phyloP scores from a whole-genome alignment of 495 filamentous ascomycete genomes.

The Aspergillus carlsbadensis region DNA sequence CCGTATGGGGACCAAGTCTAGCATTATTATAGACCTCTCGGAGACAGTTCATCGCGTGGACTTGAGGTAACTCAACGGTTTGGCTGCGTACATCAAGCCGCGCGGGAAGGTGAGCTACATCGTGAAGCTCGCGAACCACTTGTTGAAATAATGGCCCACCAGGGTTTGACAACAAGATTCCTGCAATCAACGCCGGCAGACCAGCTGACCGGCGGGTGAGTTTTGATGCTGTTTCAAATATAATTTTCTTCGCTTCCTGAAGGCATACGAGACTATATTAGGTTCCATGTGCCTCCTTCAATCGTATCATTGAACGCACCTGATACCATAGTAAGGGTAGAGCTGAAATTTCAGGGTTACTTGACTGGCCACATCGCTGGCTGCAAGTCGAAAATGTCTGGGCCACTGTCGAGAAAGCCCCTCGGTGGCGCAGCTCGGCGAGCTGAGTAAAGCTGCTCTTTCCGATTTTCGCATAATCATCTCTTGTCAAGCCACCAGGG shows the following conservation, averaged over 20 bases:
- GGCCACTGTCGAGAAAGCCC: conserved; percentile 91
- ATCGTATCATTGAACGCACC: conserved; percentile 37
- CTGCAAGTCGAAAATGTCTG: conserved; percentile 83
- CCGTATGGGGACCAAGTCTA: conserved; percentile 60
- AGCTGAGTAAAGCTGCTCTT: conserved; percentile 76
- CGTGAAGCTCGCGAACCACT: conserved; percentile 52
- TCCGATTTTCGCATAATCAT: conserved; percentile 57
- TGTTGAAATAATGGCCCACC: conserved; percentile 45
- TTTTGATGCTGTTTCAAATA: conserved; percentile 70
- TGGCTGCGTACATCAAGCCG: conserved; percentile 39
- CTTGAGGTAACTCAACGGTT: conserved; percentile 74
- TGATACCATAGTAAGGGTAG: conserved; percentile 60
- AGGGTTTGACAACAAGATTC: conserved; percentile 56
- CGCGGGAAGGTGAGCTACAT: conserved; percentile 57
- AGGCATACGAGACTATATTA: conserved; percentile 1
- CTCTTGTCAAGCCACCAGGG: conserved; percentile 27
- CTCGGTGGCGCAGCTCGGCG: conserved; percentile 79
- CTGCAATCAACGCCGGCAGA: conserved; percentile 79
- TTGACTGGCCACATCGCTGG: conserved; percentile 52
- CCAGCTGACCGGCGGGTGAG: conserved; percentile 88
- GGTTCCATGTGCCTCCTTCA: background rate
- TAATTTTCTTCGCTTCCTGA: conserved; percentile 60
- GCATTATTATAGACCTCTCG: conserved; percentile 84
- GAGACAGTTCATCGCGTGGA: conserved; percentile 89
- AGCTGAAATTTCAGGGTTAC: conserved; percentile 39